Evolutionary conservation across 2,329 filamentous ascomycete genomes (phyloP).

Genomic region (Aspergillus clavatus): DNA sequence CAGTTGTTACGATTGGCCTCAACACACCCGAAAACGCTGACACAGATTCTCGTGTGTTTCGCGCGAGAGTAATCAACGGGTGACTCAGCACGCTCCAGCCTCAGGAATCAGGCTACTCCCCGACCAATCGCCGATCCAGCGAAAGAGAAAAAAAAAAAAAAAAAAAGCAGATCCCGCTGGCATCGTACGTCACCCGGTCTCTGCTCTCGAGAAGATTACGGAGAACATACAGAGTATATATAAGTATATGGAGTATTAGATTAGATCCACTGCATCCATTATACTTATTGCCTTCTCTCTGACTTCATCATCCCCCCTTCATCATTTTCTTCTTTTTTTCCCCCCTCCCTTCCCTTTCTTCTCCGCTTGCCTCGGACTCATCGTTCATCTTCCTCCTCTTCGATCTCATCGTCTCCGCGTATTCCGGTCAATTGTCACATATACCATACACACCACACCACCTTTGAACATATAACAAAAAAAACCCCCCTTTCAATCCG

Average conservation of each 20-base stretch:
- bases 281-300: neutral
- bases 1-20: too few relatives aligned
- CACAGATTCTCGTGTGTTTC: neutral
- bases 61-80: neutral
- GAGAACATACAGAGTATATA: too few relatives aligned
- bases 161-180: slow-evolving; percentile 25
- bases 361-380: neutral
- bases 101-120: too few relatives aligned
- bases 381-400: neutral
- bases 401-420: slow-evolving; percentile 4
- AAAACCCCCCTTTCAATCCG: slow-evolving; percentile 12
- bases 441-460: neutral
- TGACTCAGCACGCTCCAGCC: neutral
- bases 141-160: too few relatives aligned
- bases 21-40: too few relatives aligned
- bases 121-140: slow-evolving; percentile 9
- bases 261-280: too few relatives aligned
- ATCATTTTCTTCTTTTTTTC: slow-evolving; percentile 6
- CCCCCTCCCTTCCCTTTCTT: slow-evolving; percentile 1
- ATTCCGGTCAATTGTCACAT: too few relatives aligned
- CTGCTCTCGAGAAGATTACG: slow-evolving; percentile 17
- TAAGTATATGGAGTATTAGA: too few relatives aligned
- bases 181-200: slow-evolving; percentile 22
- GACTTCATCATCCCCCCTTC: slow-evolving; percentile 1
- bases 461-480: too few relatives aligned